Base-by-base conservation (phyloP, 2,329 filamentous ascomycete genomes). In the Massarina eburnea region DNA sequence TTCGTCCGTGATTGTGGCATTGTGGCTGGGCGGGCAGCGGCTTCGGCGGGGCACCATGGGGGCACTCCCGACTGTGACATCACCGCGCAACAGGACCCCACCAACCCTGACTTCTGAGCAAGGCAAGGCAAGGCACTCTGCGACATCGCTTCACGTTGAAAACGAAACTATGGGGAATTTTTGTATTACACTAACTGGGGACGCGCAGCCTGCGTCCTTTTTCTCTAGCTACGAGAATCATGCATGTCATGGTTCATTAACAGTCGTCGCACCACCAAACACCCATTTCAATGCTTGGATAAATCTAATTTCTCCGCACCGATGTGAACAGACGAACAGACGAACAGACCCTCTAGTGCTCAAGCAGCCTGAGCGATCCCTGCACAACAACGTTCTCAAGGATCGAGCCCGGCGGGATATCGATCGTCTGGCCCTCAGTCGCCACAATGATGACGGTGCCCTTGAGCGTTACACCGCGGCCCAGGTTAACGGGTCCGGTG, bases 361-460 rank as follows among this genome's bases (percentile, higher is more conserved):
- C 83, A 56, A 86, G 74, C 67, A 85, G 76, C 66, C 84, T 79
- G 82, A 99, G 82, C 74, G 91, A 96, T 67, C 94, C 94, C 81
- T 99, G 94, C 46, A 99, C 94, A 41, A 99, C 94, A 12, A 97
- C 94, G 76, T 99, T 99, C 82, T 99, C 94, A 48, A 99, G 82
- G 64, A 99, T 89, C 17, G 91, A 96, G 71, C 94, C 94, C 17
- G 94, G 92, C 42, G 94, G 94, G 62, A 99, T 87, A 71, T 99
- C 94, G 65, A 99, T 99, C 55, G 94, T 99, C 79, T 88, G 91
- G 60, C 92, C 92, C 77, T 99, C 94, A 37, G 91, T 96, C 21
- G 94, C 94, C 42, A 99, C 94, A 60, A 99, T 99, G 70, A 99
- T 99, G 73, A 99, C 94, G 22, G 94, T 99, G 54, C 90, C 94